Evolutionary conservation across 306 rosid species (phyloP).

Genomic region (Senna siamea): DNA sequence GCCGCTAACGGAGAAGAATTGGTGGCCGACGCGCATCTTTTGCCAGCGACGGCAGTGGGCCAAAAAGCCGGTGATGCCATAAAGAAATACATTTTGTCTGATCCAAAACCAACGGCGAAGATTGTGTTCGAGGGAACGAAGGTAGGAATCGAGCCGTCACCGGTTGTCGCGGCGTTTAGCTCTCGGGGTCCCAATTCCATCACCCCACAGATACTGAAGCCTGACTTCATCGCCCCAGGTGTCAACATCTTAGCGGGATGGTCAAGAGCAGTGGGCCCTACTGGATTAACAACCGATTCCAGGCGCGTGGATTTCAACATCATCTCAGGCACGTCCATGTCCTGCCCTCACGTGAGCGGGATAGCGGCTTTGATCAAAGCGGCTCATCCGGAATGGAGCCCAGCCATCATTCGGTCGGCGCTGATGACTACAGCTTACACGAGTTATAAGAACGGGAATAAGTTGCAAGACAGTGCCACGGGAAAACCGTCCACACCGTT

Average conservation of each 20-base stretch:
- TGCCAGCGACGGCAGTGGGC: constrained; percentile 80
- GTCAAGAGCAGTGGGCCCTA: constrained; percentile 74
- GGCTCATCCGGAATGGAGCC: constrained; percentile 91
- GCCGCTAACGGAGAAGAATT: constrained; percentile 84
- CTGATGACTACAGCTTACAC: constrained; percentile 93
- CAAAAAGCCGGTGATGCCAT: constrained; percentile 57
- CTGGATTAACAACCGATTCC: constrained; percentile 56
- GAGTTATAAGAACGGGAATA: constrained; percentile 58
- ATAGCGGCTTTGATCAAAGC: constrained; percentile 78
- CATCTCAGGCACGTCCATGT: constrained; percentile 95
- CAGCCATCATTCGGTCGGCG: constrained; percentile 83
- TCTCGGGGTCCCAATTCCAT: constrained; percentile 82
- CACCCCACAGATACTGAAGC: constrained; percentile 70
- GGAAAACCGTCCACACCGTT: constrained; percentile 78
- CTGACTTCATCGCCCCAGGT: constrained; percentile 93
- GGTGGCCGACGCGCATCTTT: constrained; percentile 85
- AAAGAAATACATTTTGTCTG: constrained; percentile 56
- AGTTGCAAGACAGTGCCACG: constrained; percentile 62
- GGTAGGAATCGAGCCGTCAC: constrained; percentile 82
- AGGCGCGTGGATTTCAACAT: constrained; percentile 91
- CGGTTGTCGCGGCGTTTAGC: constrained; percentile 93
- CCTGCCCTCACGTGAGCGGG: constrained; percentile 96
- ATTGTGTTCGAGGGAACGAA: constrained; percentile 78
- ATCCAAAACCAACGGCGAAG: constrained; percentile 60
- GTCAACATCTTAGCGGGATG: constrained; percentile 94